Conservation (phyloP, 2,329 filamentous ascomycete genomes). For the Fusarium hainanense region DNA sequence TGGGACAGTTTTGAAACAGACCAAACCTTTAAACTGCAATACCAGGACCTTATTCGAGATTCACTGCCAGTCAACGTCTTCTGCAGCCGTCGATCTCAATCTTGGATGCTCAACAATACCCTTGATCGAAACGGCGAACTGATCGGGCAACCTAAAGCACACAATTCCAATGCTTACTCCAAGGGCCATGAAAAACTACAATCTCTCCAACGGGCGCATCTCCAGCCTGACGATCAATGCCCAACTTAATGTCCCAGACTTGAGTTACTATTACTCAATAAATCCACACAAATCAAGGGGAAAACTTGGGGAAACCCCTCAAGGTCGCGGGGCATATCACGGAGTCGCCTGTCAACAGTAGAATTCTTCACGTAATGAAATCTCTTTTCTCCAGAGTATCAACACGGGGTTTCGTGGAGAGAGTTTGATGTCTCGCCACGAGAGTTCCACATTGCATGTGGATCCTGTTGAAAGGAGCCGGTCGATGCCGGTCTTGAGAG, state of each 20-base stretch:
- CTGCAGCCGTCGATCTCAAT: no score
- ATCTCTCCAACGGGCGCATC: not conserved
- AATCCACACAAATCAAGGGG: conserved; percentile 7
- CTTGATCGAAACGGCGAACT: not conserved
- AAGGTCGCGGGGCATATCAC: conserved; percentile 29
- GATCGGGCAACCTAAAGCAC: not conserved
- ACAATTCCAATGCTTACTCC: not conserved
- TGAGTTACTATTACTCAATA: conserved; percentile 24
- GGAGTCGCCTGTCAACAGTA: conserved; percentile 13
- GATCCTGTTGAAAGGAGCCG: conserved; percentile 20
- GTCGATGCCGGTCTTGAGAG: conserved; percentile 33
- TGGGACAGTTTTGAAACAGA: rapidly evolving
- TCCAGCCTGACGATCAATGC: not conserved
- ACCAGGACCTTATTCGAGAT: not conserved
- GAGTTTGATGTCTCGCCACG: conserved; percentile 21
- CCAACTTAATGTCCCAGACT: not conserved
- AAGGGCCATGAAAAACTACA: rapidly evolving
- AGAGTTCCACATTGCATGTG: conserved; percentile 26
- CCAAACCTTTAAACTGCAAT: not conserved
- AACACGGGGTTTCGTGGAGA: conserved; percentile 10
- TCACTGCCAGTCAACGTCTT: rapidly evolving
- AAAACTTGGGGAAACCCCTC: conserved; percentile 23
- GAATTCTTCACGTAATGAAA: conserved; percentile 37
- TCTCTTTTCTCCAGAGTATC: conserved; percentile 16
- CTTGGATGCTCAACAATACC: not conserved